Conservation (phyloP, 2,329 filamentous ascomycete genomes). For the Fusarium coicis region DNA sequence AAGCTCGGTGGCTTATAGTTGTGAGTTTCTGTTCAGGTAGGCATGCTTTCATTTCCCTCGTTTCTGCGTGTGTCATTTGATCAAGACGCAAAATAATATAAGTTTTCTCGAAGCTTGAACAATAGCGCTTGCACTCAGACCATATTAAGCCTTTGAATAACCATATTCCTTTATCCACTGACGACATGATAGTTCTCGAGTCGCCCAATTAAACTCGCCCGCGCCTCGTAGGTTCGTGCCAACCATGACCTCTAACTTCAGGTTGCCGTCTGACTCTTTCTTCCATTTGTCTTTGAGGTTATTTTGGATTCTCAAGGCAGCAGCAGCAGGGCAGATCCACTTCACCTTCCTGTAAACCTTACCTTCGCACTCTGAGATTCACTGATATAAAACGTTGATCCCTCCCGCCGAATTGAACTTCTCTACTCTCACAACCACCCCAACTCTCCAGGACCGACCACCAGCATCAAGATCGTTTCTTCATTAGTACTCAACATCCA, state of each 20-base stretch:
- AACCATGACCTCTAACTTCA: neutral
- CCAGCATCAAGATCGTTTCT: neutral
- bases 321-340: constrained; percentile 24
- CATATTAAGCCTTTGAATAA: neutral
- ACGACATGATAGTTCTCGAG: neutral
- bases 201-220: neutral
- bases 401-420: neutral
- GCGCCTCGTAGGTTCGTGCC: neutral
- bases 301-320: constrained; percentile 30
- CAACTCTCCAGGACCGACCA: neutral
- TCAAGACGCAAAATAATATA: neutral
- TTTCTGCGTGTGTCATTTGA: neutral
- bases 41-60: neutral
- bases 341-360: constrained; percentile 10
- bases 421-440: neutral
- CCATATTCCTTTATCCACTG: neutral
- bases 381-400: constrained; percentile 6
- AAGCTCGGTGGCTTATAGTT: neutral
- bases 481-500: neutral
- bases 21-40: neutral
- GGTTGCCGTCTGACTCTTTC: constrained; percentile 20
- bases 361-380: neutral
- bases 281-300: neutral
- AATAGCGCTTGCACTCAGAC: neutral
- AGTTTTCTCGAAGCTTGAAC: neutral